Base-by-base conservation (phyloP, 2,329 filamentous ascomycete genomes). In the Sporothrix pseudoabietina region DNA sequence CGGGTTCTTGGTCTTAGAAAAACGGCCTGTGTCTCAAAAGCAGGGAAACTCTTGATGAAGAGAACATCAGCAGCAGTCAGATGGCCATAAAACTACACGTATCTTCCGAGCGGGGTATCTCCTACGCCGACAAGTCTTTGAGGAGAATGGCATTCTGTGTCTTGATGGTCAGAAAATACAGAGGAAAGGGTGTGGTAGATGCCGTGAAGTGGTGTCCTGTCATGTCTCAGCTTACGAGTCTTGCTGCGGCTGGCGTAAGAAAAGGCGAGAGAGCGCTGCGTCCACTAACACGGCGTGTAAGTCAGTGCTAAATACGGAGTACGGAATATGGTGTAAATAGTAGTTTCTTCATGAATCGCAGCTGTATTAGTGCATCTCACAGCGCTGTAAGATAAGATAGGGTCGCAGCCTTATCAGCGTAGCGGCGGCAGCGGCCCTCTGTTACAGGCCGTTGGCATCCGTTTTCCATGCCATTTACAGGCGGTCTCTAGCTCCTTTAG, bases 221-320 rank as follows among this genome's bases (percentile, higher is more conserved):
- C 19, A 14, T 55, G 47, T 69, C 66, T 69, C 47, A 69, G 44
- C 47, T 52, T 69, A 69, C 66, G 66, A 69, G 66, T 54, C 22
- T 69, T 69, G 66, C 66, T 69, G 66, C 16, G 66, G 47, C 66
- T 54, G 44, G 44, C 66, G 47, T 39, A 52, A 65, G 55, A 59
- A 59, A 59, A 59, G 59, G n/a, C 39, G 32, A 30, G 14, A 12
- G 44, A 16, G 14, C 44, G 14, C 14, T 49, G 14, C 44, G 44
- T 49, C 44, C 44, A 49, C 44, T 26, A 22, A 30, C 22, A 55
- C n/a, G 52, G 22, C 26, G 44, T 19, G 44, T 68, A 54, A 35
- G 44, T 44, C 35, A 39, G 59, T 41, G 59, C 19, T 19, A 39
- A 26, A 1, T 26, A n/a, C n/a, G n/a, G n/a, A 26, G 26, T 26